Evolutionary conservation across 1,284 basidiomycete species (phyloP).

Genomic region (Pseudozyma tsukubaensis): DNA sequence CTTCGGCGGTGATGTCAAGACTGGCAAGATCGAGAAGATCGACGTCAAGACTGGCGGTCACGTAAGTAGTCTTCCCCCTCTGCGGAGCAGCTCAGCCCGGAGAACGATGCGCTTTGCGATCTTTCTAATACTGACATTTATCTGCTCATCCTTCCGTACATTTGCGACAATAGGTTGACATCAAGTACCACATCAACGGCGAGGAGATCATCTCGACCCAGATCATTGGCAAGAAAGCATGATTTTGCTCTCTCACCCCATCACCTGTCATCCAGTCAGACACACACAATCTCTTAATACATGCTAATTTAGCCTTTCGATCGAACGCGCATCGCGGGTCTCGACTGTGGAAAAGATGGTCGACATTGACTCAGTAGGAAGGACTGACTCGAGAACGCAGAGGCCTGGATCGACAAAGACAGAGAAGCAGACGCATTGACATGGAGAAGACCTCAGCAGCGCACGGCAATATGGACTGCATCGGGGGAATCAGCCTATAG

Average conservation of each 20-base stretch:
- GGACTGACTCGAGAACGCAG: neutral
- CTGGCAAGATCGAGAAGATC: conserved; percentile 64
- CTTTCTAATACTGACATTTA: neutral
- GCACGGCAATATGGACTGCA: neutral
- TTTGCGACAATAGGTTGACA: conserved; percentile 49
- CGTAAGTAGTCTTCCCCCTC: conserved; percentile 38
- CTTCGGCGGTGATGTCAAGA: conserved; percentile 61
- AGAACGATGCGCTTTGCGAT: too few species aligned
- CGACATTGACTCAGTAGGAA: neutral
- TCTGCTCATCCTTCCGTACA: too few species aligned
- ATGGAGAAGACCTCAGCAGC: neutral
- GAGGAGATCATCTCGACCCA: conserved; percentile 61
- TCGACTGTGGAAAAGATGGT: neutral
- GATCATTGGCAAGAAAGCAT: conserved; percentile 59
- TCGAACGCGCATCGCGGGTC: neutral
- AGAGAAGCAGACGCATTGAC: neutral
- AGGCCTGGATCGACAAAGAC: neutral
- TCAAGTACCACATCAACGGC: conserved; percentile 63
- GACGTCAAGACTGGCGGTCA: conserved; percentile 62
- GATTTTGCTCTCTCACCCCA: neutral
- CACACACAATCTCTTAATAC: conserved; percentile 10
- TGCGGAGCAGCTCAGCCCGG: neutral
- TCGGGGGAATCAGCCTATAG: neutral
- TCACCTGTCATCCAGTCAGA: neutral
- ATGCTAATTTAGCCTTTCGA: conserved; percentile 14